These are phyloP conservation scores for Metschnikowia similis DNA, from an alignment of 805 yeast species.

Conservation along the genomic window DNA sequence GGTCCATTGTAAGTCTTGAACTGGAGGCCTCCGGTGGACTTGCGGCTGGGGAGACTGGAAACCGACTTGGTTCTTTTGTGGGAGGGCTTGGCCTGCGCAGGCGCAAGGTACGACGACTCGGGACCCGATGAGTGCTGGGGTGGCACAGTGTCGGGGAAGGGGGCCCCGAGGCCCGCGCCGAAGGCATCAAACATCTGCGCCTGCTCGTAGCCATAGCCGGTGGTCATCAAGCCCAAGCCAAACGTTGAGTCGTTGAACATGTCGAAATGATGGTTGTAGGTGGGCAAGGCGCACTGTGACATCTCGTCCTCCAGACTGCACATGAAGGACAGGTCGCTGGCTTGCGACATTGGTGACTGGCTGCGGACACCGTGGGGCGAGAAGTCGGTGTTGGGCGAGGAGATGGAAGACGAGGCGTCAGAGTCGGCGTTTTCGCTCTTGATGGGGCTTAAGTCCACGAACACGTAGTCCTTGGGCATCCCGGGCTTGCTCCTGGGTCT, in stretches of 20 bases:
- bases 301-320: slow-evolving; percentile 4
- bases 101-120: not conserved
- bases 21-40: slow-evolving; percentile 22
- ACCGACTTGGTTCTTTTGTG: slow-evolving; percentile 28
- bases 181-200: not conserved
- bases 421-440: slow-evolving; percentile 24
- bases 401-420: slow-evolving; percentile 15
- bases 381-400: slow-evolving; percentile 7
- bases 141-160: slow-evolving; percentile 2
- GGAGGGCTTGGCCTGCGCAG: not conserved
- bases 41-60: slow-evolving; percentile 16
- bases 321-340: slow-evolving; percentile 4
- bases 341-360: slow-evolving; percentile 12
- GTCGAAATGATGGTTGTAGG: slow-evolving; percentile 5
- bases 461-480: slow-evolving; percentile 42
- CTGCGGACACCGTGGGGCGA: slow-evolving; percentile 5
- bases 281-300: slow-evolving; percentile 2
- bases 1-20: slow-evolving; percentile 32
- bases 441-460: slow-evolving; percentile 43
- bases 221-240: slow-evolving; percentile 30
- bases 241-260: slow-evolving; percentile 9
- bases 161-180: not conserved
- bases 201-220: slow-evolving; percentile 15
- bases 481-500: slow-evolving; percentile 45
- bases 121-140: slow-evolving; percentile 3